Conservation (phyloP, 2,329 filamentous ascomycete species). For the Lojkania enalia region DNA sequence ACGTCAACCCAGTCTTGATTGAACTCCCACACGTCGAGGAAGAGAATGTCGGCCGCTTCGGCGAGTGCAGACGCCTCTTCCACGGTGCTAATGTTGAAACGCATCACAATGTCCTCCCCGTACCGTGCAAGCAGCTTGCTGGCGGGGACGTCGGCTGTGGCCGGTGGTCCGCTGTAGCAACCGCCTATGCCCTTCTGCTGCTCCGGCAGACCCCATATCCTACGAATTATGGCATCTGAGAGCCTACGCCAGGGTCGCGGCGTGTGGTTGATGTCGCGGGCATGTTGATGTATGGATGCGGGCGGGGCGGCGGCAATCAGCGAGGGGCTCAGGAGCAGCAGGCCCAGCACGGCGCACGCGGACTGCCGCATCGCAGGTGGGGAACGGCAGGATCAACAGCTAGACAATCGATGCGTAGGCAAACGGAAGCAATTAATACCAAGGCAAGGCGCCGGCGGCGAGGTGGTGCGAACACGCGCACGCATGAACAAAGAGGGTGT, state of each 20-base stretch:
- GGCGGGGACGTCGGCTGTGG: constrained; percentile 13
- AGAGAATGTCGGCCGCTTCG: constrained; percentile 73
- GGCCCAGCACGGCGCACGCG: constrained; percentile 28
- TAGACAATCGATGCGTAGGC: too few species aligned
- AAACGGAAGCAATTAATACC: constrained; percentile 3
- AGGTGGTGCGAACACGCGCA: background rate
- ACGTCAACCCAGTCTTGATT: constrained; percentile 83
- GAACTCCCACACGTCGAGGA: constrained; percentile 90
- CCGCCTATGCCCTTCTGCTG: constrained; percentile 18
- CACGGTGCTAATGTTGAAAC: constrained; percentile 75
- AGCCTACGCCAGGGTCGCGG: constrained; percentile 43
- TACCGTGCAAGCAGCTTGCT: constrained; percentile 57
- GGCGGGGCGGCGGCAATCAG: constrained; percentile 38
- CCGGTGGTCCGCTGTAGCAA: background rate
- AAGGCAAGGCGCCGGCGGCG: background rate
- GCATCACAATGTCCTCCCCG: constrained; percentile 80
- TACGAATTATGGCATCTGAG: constrained; percentile 41
- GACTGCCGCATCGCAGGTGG: constrained; percentile 33
- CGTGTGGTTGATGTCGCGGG: constrained; percentile 18
- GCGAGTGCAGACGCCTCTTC: constrained; percentile 71
- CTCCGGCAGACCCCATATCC: constrained; percentile 34
- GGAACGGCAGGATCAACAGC: too few species aligned
- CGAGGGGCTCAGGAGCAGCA: constrained; percentile 36
- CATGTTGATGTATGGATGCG: constrained; percentile 18
- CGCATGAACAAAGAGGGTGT: too few species aligned